Percentiles rank a stretch among this genome's conserved stretches.
Conservation (phyloP, 192 early-diverging fungal species). For the Mortierella hygrophila region DNA sequence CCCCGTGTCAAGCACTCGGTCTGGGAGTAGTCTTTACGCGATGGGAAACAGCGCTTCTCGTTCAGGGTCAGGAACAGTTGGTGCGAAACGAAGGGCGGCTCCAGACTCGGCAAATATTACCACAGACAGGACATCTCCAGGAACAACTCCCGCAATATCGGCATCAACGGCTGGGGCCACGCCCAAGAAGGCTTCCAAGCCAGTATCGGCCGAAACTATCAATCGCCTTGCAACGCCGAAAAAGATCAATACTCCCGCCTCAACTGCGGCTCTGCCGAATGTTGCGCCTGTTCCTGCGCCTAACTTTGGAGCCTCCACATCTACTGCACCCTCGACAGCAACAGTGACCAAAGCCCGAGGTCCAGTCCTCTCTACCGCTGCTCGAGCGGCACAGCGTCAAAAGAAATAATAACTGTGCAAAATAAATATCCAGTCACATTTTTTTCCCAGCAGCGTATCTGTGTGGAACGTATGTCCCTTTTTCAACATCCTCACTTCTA, state of each 20-base stretch:
- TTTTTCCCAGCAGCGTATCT: neutral
- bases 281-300: neutral
- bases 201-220: slow-evolving; percentile 46
- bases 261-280: neutral
- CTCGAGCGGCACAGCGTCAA: slow-evolving; percentile 41
- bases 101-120: neutral
- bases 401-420: neutral
- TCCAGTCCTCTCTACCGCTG: slow-evolving; percentile 44
- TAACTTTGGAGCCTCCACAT: neutral
- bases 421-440: neutral
- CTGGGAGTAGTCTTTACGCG: slow-evolving; percentile 12
- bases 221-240: slow-evolving; percentile 53
- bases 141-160: neutral
- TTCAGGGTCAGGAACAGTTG: neutral
- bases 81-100: slow-evolving; percentile 4
- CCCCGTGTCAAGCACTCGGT: slow-evolving; percentile 7
- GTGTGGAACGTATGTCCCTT: neutral
- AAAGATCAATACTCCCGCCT: slow-evolving; percentile 18
- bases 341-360: slow-evolving; percentile 29
- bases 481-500: neutral
- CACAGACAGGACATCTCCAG: neutral
- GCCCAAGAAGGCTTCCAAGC: slow-evolving; percentile 16
- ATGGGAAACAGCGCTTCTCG: neutral
- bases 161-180: neutral
- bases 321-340: slow-evolving; percentile 1